These are phyloP conservation scores for Starmerella riodocensis DNA, from an alignment of 805 yeast species.

Conservation along the genomic window DNA sequence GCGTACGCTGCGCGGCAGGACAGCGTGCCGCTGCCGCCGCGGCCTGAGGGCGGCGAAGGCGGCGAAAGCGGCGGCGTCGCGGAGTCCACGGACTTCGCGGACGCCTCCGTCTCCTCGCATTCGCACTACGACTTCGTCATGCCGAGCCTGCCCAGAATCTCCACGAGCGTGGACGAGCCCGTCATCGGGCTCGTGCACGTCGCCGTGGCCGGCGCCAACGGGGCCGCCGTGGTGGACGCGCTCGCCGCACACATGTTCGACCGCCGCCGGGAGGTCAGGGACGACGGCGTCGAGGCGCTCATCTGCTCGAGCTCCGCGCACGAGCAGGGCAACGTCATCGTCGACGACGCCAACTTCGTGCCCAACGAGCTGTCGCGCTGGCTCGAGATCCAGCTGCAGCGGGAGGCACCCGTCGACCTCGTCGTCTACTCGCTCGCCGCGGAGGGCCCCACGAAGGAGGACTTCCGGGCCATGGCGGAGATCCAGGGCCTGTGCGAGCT, in stretches of 20 bases:
- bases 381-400: slow-evolving; percentile 9
- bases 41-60: neutral
- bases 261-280: neutral
- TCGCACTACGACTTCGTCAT: slow-evolving; percentile 7
- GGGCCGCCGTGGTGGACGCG: neutral
- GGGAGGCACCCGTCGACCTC: slow-evolving; percentile 6
- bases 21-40: neutral
- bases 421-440: slow-evolving; percentile 6
- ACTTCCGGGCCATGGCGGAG: slow-evolving; percentile 2
- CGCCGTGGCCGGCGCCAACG: slow-evolving; percentile 1
- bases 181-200: slow-evolving; percentile 1
- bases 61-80: neutral
- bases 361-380: slow-evolving; percentile 3
- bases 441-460: slow-evolving; percentile 1
- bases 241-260: neutral
- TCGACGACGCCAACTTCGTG: slow-evolving; percentile 2
- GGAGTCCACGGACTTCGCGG: neutral
- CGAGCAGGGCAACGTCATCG: slow-evolving; percentile 5
- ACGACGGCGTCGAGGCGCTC: slow-evolving; percentile 1
- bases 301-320: slow-evolving; percentile 4
- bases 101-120: neutral
- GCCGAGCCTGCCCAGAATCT: slow-evolving; percentile 11
- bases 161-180: neutral
- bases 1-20: neutral
- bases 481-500: slow-evolving; percentile 8